Percentiles rank a stretch among this genome's conserved stretches.
Evolutionary conservation across 2,329 filamentous ascomycete species (phyloP).

Genomic region (Xylaria sp.): DNA sequence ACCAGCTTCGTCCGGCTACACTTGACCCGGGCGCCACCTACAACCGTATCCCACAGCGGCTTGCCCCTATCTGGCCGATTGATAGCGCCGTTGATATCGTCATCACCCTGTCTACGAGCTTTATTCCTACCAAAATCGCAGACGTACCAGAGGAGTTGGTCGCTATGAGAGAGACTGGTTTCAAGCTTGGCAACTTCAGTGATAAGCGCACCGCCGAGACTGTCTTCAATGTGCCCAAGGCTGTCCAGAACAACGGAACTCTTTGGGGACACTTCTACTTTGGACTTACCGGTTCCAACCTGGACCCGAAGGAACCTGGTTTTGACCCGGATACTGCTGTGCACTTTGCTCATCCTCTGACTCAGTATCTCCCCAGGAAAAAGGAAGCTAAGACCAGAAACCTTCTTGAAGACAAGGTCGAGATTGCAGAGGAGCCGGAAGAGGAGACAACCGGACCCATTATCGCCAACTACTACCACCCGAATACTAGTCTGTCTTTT

Average conservation of each 20-base stretch:
- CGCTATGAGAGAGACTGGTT: constrained; percentile 74
- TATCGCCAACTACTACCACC: constrained; percentile 85
- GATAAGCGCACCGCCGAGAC: constrained; percentile 75
- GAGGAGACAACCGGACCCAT: constrained; percentile 58
- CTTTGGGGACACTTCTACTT: constrained; percentile 94
- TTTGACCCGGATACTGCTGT: constrained; percentile 75
- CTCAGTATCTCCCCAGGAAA: constrained; percentile 87
- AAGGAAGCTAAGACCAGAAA: constrained; percentile 84
- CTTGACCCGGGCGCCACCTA: constrained; percentile 59
- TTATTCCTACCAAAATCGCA: constrained; percentile 62
- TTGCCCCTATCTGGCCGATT: constrained; percentile 83
- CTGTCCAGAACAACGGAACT: constrained; percentile 86
- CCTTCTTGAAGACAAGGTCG: constrained; percentile 56
- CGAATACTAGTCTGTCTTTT: constrained; percentile 85
- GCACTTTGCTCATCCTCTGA: constrained; percentile 79
- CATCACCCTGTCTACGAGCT: constrained; percentile 75
- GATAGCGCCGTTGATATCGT: constrained; percentile 75
- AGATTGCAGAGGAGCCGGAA: constrained; percentile 45
- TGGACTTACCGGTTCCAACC: constrained; percentile 64
- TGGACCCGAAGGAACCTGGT: constrained; percentile 67
- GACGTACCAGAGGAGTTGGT: constrained; percentile 61
- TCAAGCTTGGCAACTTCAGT: constrained; percentile 70
- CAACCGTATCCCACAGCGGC: constrained; percentile 59
- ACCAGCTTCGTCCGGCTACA: constrained; percentile 55
- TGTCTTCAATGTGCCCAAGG: constrained; percentile 67